phyloP scores from a whole-genome alignment of 2,329 filamentous ascomycete species.

The Talaromyces sp. region DNA sequence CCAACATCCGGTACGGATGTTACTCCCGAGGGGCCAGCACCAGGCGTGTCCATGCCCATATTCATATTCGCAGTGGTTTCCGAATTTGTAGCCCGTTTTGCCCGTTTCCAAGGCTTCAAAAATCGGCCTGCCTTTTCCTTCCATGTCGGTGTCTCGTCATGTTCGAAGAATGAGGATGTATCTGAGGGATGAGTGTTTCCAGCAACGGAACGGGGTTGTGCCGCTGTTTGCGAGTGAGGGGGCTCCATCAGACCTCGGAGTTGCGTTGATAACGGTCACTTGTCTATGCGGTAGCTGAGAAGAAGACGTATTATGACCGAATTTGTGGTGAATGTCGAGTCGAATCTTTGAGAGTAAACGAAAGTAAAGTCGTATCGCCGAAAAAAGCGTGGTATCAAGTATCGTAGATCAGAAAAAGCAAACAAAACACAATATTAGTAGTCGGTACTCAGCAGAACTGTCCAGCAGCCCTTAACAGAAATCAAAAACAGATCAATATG shows the following conservation, averaged over 20 bases:
- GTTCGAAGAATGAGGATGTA: background rate
- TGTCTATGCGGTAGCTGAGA: background rate
- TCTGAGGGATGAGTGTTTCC: background rate
- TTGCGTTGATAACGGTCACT: background rate
- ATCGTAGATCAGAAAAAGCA: background rate
- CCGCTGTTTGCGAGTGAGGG: conserved; percentile 4
- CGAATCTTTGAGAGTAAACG: background rate
- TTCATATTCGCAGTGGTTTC: background rate
- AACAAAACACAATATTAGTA: background rate
- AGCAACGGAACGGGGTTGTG: background rate
- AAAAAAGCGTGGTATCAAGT: background rate
- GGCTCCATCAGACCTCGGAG: background rate
- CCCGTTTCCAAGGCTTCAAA: background rate
- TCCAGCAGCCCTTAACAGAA: conserved; percentile 1
- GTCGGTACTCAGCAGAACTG: background rate
- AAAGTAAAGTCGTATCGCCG: background rate
- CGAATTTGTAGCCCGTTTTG: background rate
- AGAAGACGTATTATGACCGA: background rate
- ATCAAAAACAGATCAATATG: background rate
- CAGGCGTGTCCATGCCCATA: background rate
- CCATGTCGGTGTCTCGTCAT: conserved; percentile 1
- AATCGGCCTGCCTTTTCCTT: conserved; percentile 5
- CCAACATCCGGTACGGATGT: background rate
- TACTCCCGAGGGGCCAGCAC: background rate
- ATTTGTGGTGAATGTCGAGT: background rate